Conservation (phyloP, 345 rosid genomes). For the Populus euphratica region DNA sequence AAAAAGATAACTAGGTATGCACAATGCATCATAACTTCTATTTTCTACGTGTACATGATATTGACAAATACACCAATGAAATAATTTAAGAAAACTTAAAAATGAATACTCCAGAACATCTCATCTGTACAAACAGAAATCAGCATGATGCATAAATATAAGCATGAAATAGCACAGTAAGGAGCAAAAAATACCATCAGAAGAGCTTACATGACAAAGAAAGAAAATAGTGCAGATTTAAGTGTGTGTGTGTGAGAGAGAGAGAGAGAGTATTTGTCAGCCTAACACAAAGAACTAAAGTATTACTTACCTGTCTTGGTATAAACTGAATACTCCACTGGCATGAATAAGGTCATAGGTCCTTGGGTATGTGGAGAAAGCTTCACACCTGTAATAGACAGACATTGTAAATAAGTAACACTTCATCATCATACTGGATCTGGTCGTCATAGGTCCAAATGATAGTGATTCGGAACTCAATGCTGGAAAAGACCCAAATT, state of each 20-base stretch:
- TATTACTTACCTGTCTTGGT: slow-evolving; percentile 72
- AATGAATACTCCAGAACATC: not conserved
- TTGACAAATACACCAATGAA: not conserved
- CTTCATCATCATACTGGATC: not conserved
- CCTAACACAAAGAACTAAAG: not conserved
- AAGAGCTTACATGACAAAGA: not conserved
- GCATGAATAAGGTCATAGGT: slow-evolving; percentile 95
- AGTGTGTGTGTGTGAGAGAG: not conserved
- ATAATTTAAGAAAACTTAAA: not conserved
- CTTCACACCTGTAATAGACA: slow-evolving; percentile 74
- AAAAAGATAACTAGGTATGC: not conserved
- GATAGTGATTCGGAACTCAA: not conserved
- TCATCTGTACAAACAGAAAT: not conserved
- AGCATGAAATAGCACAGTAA: not conserved
- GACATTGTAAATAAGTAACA: not conserved
- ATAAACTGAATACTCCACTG: slow-evolving; percentile 72
- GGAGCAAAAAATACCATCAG: not conserved
- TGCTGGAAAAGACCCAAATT: not conserved
- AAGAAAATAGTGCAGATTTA: slow-evolving; percentile 4
- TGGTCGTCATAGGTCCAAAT: not conserved
- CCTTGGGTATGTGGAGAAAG: slow-evolving; percentile 98
- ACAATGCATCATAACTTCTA: not conserved
- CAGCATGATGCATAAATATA: not conserved
- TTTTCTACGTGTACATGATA: not conserved
- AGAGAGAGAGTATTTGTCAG: not conserved